Evolutionary conservation across 306 rosid genomes (phyloP).

Genomic region (Cucurbita pepo): DNA sequence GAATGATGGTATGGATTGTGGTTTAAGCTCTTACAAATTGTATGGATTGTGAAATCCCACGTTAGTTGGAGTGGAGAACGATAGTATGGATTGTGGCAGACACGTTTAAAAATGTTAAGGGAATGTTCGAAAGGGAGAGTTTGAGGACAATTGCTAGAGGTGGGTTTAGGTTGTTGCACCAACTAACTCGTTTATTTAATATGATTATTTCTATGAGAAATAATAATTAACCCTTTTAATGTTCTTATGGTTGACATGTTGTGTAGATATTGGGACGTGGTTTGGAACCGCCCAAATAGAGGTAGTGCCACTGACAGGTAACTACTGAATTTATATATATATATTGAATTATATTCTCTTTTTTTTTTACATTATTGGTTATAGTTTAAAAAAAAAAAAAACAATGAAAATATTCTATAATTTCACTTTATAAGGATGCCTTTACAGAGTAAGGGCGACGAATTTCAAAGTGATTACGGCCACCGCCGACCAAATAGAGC

Average conservation of each 20-base stretch:
- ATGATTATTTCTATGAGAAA: neutral
- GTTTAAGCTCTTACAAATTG: too few relatives aligned
- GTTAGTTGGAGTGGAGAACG: too few relatives aligned
- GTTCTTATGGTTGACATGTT: neutral
- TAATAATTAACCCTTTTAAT: neutral
- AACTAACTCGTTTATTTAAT: neutral
- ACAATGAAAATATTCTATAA: neutral
- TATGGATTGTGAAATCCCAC: too few relatives aligned
- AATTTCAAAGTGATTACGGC: slow-evolving; percentile 13
- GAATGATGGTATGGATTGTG: too few relatives aligned
- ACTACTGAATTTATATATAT: neutral
- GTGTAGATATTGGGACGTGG: slow-evolving; percentile 51
- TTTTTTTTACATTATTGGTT: too few relatives aligned
- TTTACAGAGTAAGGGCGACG: slow-evolving; percentile 30
- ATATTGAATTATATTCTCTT: too few relatives aligned
- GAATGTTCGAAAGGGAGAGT: too few relatives aligned
- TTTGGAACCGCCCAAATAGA: slow-evolving; percentile 28
- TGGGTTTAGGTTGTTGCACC: neutral
- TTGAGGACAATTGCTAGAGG: too few relatives aligned
- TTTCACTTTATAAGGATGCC: neutral
- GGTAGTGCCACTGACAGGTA: slow-evolving; percentile 15
- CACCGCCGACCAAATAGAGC: slow-evolving; percentile 28
- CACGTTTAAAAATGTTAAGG: too few relatives aligned
- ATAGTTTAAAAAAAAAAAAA: neutral
- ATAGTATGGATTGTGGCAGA: too few relatives aligned